phyloP scores from a whole-genome alignment of 192 early-diverging fungal species.

The Rhizoclosmatium globosum region DNA sequence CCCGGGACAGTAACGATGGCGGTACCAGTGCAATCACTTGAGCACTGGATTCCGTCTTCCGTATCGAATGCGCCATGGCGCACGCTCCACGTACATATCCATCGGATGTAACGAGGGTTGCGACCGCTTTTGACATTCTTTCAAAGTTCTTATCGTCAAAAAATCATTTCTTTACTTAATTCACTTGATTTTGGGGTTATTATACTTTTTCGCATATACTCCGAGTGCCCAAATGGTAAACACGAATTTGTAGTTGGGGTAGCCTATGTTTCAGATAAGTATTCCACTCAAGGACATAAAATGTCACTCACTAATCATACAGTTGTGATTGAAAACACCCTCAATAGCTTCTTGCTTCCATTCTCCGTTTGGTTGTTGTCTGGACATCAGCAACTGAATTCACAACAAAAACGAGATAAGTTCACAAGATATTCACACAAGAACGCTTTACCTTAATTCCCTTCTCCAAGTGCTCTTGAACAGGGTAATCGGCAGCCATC shows the following conservation, averaged over 20 bases:
- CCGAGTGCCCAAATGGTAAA: constrained; percentile 35
- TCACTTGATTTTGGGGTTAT: neutral
- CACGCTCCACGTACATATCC: constrained; percentile 86
- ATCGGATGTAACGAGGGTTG: constrained; percentile 89
- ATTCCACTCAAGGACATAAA: neutral
- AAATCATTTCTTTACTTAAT: neutral
- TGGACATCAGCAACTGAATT: constrained; percentile 75
- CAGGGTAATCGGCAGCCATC: constrained; percentile 89
- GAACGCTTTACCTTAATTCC: constrained; percentile 61
- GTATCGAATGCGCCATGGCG: constrained; percentile 79
- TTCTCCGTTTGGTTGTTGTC: constrained; percentile 90
- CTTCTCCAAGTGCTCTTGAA: constrained; percentile 68
- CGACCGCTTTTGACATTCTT: constrained; percentile 61
- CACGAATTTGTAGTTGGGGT: constrained; percentile 43
- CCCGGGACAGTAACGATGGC: constrained; percentile 56
- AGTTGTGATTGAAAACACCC: constrained; percentile 90
- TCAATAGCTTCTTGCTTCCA: constrained; percentile 98
- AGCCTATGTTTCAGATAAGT: constrained; percentile 1
- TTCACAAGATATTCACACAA: too few relatives aligned
- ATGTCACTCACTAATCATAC: constrained; percentile 53
- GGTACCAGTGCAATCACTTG: constrained; percentile 78
- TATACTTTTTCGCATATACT: constrained; percentile 24
- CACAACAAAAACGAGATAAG: neutral
- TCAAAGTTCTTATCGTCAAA: neutral
- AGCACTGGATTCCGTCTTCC: constrained; percentile 67